Evolutionary conservation across 352 stramenopile genomes (phyloP).

Genomic region (Globisporangium takayamanum): DNA sequence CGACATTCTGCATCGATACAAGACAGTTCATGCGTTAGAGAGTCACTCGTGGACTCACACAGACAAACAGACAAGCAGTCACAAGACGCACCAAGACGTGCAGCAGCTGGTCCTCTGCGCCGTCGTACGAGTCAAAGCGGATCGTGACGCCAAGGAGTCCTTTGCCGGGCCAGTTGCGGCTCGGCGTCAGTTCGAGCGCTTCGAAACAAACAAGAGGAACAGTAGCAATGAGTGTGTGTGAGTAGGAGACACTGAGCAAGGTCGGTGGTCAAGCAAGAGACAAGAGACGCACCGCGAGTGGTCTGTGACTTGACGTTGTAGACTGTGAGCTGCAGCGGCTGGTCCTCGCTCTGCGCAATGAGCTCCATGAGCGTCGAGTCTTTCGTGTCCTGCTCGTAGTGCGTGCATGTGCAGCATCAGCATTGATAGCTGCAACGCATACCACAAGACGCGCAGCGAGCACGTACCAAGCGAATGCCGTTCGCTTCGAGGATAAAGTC

Average conservation of each 20-base stretch:
- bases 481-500: constrained; percentile 97
- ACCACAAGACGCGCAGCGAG: background rate
- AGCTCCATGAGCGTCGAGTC: constrained; percentile 90
- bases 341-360: constrained; percentile 84
- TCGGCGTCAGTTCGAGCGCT: constrained; percentile 87
- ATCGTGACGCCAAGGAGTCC: constrained; percentile 96
- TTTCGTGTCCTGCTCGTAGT: constrained; percentile 48
- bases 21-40: background rate
- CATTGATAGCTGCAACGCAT: background rate
- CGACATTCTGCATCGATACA: constrained; percentile 55
- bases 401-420: background rate
- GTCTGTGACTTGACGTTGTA: constrained; percentile 82
- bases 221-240: no score
- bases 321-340: constrained; percentile 58
- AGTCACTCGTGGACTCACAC: no score
- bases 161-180: constrained; percentile 90
- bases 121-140: constrained; percentile 95
- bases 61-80: background rate
- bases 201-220: background rate
- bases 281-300: constrained; percentile 29
- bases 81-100: constrained; percentile 82
- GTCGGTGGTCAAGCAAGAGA: background rate
- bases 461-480: constrained; percentile 66
- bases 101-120: constrained; percentile 93
- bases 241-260: no score